phyloP scores from a whole-genome alignment of 371 early-diverging fungal genomes.

The Mortierella sp. region DNA sequence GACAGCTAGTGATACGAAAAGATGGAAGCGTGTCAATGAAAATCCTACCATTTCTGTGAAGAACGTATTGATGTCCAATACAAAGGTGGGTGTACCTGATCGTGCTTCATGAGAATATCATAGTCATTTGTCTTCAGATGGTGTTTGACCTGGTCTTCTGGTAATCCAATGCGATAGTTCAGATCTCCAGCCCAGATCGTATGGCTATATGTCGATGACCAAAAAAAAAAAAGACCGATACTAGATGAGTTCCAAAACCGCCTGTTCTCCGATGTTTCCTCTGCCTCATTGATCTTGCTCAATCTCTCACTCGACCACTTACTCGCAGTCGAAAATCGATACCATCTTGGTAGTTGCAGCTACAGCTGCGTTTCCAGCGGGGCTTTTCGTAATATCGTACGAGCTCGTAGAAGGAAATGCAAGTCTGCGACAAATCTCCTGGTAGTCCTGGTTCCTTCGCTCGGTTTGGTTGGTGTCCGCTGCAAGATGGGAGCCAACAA shows the following conservation, averaged over 20 bases:
- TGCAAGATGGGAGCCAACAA: conserved; percentile 92
- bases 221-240: conserved; percentile 4
- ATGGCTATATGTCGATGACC: conserved; percentile 68
- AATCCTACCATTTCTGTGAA: not conserved
- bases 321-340: conserved; percentile 79
- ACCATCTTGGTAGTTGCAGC: conserved; percentile 39
- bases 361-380: conserved; percentile 26
- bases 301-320: conserved; percentile 32
- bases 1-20: conserved; percentile 22
- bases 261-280: too few relatives aligned
- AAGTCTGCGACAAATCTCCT: conserved; percentile 81
- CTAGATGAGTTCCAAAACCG: too few relatives aligned
- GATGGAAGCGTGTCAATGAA: too few relatives aligned
- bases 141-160: conserved; percentile 66
- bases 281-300: too few relatives aligned
- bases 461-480: conserved; percentile 84
- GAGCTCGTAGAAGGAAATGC: conserved; percentile 62
- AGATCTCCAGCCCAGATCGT: conserved; percentile 95
- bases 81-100: conserved; percentile 64
- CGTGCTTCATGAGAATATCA: conserved; percentile 68
- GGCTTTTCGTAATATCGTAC: conserved; percentile 56
- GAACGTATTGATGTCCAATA: not conserved
- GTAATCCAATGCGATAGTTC: conserved; percentile 88
- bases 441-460: conserved; percentile 89
- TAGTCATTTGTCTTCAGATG: conserved; percentile 65